These are phyloP conservation scores for Trichophyton simii DNA, from an alignment of 2,329 filamentous ascomycete genomes.

Conservation along the genomic window DNA sequence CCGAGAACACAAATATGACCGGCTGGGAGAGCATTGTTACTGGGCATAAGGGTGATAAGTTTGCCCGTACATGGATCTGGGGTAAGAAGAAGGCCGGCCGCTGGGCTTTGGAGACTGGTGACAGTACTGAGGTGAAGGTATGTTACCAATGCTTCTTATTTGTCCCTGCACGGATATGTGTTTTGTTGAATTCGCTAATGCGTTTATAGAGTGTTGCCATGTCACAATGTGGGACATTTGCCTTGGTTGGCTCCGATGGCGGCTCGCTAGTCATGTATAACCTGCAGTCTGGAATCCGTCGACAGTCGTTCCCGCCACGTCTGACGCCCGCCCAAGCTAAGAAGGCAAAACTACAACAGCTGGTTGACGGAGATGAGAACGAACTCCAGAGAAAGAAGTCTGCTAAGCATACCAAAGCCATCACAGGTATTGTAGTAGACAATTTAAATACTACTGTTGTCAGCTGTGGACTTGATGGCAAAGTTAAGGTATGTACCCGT, in stretches of 20 bases:
- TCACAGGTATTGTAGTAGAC: slow-evolving; percentile 81
- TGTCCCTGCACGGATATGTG: too few relatives aligned
- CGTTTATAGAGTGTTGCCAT: slow-evolving; percentile 59
- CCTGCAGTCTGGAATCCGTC: slow-evolving; percentile 78
- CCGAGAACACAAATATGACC: slow-evolving; percentile 62
- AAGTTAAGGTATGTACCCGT: slow-evolving; percentile 50
- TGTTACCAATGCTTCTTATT: slow-evolving; percentile 7
- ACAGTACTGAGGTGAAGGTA: slow-evolving; percentile 60
- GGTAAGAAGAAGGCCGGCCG: slow-evolving; percentile 82
- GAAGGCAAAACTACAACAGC: slow-evolving; percentile 55
- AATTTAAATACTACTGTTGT: slow-evolving; percentile 76
- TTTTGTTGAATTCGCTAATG: slow-evolving; percentile 8
- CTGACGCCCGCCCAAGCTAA: slow-evolving; percentile 67
- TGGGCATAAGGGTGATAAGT: slow-evolving; percentile 72
- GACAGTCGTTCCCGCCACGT: slow-evolving; percentile 73
- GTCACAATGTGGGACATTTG: slow-evolving; percentile 87
- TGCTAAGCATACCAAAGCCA: slow-evolving; percentile 65
- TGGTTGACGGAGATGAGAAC: slow-evolving; percentile 26
- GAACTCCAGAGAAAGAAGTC: slow-evolving; percentile 43
- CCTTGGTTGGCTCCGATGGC: slow-evolving; percentile 68
- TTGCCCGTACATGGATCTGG: slow-evolving; percentile 95
- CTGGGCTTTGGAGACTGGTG: slow-evolving; percentile 82
- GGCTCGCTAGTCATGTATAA: slow-evolving; percentile 94
- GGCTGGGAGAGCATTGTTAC: slow-evolving; percentile 97
- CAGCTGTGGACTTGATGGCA: slow-evolving; percentile 80